Conservation (phyloP, 1,139 yeast genomes). For the Debaryomyces nepalensis region DNA sequence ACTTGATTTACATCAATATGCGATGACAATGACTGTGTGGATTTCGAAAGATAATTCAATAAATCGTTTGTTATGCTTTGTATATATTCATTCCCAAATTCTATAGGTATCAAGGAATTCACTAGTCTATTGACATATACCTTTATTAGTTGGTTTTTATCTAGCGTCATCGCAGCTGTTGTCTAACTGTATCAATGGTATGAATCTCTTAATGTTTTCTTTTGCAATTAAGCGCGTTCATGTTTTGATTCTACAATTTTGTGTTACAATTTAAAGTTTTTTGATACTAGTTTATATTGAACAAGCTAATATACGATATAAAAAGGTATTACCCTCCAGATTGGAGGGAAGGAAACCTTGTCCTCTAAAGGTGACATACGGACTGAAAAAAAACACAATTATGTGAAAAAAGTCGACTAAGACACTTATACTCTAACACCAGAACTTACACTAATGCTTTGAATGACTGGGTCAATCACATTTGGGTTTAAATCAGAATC, state of each 20-base stretch:
- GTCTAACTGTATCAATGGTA: not conserved
- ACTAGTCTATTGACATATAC: constrained; percentile 45
- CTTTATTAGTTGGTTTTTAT: constrained; percentile 38
- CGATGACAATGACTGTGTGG: constrained; percentile 5
- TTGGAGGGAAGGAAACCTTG: no score
- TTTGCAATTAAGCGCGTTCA: constrained; percentile 8
- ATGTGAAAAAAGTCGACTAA: constrained; percentile 11
- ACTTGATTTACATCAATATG: constrained; percentile 24
- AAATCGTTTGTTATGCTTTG: constrained; percentile 41
- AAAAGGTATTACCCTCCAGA: no score
- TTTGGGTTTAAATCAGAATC: constrained; percentile 68
- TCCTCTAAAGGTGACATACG: not conserved
- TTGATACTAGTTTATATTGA: no score
- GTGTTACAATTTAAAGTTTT: not conserved
- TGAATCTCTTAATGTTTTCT: constrained; percentile 6
- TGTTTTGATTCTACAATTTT: constrained; percentile 7
- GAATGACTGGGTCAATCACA: constrained; percentile 62
- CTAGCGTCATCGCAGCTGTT: constrained; percentile 30
- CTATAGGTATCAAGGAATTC: constrained; percentile 43
- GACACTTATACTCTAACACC: constrained; percentile 45
- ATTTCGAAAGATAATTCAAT: constrained; percentile 20
- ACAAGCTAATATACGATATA: no score
- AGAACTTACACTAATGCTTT: constrained; percentile 68
- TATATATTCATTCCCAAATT: constrained; percentile 43
- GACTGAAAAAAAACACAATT: constrained; percentile 2